Conservation (phyloP, 495 filamentous ascomycete species). For the Neurospora sp. region DNA sequence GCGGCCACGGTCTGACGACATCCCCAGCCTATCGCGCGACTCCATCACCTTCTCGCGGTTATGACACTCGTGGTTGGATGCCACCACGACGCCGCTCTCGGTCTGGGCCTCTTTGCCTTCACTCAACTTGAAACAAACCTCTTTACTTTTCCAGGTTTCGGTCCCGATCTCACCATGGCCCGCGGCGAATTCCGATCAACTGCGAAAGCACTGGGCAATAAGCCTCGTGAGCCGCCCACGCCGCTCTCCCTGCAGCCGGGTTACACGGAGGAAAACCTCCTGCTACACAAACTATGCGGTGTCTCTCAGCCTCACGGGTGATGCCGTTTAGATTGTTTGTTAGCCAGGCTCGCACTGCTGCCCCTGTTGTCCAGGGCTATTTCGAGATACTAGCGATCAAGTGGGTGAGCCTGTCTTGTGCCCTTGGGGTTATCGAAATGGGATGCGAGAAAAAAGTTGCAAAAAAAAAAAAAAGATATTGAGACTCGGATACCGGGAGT, state of each 20-base stretch:
- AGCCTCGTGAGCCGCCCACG: not conserved
- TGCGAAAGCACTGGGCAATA: not conserved
- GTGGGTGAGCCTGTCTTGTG: not conserved
- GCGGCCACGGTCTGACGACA: not conserved
- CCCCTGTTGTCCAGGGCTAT: not conserved
- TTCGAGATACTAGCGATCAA: too few species aligned
- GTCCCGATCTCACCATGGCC: not conserved
- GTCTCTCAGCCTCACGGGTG: not conserved
- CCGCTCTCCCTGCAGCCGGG: not conserved
- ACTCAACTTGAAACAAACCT: not conserved
- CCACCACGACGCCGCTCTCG: not conserved
- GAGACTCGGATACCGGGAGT: not conserved
- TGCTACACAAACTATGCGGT: not conserved
- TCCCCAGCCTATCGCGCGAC: not conserved
- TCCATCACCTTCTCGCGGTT: not conserved
- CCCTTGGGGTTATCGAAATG: not conserved
- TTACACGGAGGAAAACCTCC: not conserved
- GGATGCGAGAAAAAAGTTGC: not conserved
- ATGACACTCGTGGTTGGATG: not conserved
- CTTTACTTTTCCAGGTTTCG: not conserved
- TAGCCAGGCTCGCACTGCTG: not conserved
- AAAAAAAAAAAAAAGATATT: not conserved
- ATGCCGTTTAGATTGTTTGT: not conserved
- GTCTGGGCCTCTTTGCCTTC: not conserved
- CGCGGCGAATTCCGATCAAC: not conserved